These are phyloP conservation scores for Neopestalotiopsis sp. DNA, from an alignment of 2,329 filamentous ascomycete species.

Conservation along the genomic window DNA sequence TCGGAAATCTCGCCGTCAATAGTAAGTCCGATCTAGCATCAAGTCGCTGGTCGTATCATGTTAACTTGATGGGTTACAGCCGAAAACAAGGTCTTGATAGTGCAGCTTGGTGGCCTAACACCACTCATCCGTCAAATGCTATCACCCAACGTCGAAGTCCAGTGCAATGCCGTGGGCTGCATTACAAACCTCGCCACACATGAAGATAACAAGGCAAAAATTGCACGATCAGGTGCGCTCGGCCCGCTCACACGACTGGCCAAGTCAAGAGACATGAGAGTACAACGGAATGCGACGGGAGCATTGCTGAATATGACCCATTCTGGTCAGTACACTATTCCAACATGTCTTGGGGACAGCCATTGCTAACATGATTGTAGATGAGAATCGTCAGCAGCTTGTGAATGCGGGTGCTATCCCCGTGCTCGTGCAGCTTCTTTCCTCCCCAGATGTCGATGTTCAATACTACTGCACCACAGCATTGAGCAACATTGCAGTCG, in stretches of 20 bases:
- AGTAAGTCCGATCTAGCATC: conserved; percentile 62
- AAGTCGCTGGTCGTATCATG: not conserved
- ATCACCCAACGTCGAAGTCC: conserved; percentile 95
- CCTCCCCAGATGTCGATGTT: conserved; percentile 92
- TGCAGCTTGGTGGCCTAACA: conserved; percentile 85
- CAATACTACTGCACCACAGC: conserved; percentile 99
- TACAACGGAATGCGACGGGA: conserved; percentile 96
- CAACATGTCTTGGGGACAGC: conserved; percentile 26
- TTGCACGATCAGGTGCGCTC: conserved; percentile 91
- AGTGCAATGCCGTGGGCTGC: conserved; percentile 98
- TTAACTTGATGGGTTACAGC: conserved; percentile 59
- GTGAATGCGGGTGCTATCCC: conserved; percentile 98
- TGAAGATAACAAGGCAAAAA: conserved; percentile 99
- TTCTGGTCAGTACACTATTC: conserved; percentile 68
- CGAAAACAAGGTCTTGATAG: conserved; percentile 97
- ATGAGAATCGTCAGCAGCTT: conserved; percentile 96
- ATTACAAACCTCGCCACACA: conserved; percentile 98
- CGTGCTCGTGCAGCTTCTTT: conserved; percentile 91
- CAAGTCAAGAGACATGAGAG: conserved; percentile 98
- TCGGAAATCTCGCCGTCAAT: conserved; percentile 96
- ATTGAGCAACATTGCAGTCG: conserved; percentile 97
- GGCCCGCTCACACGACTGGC: conserved; percentile 89
- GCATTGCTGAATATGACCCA: conserved; percentile 99
- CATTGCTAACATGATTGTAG: conserved; percentile 50
- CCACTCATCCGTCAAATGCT: conserved; percentile 98